phyloP scores from a whole-genome alignment of 1,139 yeast species.

The Blastobotrys capitulatus region DNA sequence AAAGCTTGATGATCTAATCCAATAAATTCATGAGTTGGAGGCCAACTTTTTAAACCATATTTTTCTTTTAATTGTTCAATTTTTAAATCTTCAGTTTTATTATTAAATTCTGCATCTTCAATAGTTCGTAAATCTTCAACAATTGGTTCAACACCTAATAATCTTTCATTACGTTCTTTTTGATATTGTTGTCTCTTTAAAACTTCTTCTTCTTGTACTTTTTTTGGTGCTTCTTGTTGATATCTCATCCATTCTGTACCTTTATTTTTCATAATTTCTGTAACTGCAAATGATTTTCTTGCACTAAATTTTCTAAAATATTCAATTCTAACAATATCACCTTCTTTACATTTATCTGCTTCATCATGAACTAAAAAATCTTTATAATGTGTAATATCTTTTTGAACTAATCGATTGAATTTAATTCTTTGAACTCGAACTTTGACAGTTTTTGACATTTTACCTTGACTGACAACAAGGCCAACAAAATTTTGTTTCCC shows the following conservation, averaged over 20 bases:
- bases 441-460: conserved; percentile 92
- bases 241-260: conserved; percentile 89
- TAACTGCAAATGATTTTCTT: conserved; percentile 84
- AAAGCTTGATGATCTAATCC: conserved; percentile 26
- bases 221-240: conserved; percentile 63
- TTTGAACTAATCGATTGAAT: conserved; percentile 25
- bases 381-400: conserved; percentile 68
- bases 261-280: conserved; percentile 81
- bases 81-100: conserved; percentile 21
- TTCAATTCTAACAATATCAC: conserved; percentile 92
- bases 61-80: conserved; percentile 44
- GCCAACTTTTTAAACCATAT: conserved; percentile 57
- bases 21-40: conserved; percentile 36
- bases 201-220: conserved; percentile 59
- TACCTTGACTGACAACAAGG: conserved; percentile 90
- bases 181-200: conserved; percentile 44
- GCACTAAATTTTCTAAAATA: conserved; percentile 82
- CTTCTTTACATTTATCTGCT: conserved; percentile 85
- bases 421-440: conserved; percentile 63
- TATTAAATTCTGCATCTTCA: conserved; percentile 5
- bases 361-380: conserved; percentile 93
- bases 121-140: conserved; percentile 25
- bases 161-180: conserved; percentile 30
- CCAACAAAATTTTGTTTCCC: conserved; percentile 90
- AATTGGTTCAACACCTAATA: conserved; percentile 19